Conservation (phyloP, 2,329 filamentous ascomycete species). For the Hypoxylon sp. region DNA sequence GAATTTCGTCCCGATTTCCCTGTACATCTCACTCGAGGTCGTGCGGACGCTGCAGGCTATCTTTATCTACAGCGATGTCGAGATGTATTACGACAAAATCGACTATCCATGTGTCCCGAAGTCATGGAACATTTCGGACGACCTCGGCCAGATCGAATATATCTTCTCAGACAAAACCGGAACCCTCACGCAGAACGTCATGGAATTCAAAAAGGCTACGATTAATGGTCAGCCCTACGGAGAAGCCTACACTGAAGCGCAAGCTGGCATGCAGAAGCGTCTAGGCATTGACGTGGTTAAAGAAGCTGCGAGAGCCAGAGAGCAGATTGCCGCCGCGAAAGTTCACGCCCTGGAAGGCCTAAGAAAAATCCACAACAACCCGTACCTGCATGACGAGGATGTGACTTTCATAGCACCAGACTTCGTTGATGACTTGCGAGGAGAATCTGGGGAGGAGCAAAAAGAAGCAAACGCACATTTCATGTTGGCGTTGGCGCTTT, state of each 20-base stretch:
- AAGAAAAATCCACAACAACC: slow-evolving; percentile 85
- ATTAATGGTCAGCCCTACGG: slow-evolving; percentile 97
- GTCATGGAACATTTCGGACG: slow-evolving; percentile 99
- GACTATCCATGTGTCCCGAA: slow-evolving; percentile 97
- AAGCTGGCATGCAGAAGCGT: slow-evolving; percentile 94
- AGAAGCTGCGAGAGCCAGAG: slow-evolving; percentile 77
- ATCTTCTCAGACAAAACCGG: slow-evolving; percentile 98
- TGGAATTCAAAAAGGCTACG: slow-evolving; percentile 99
- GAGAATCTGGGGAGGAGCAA: slow-evolving; percentile 82
- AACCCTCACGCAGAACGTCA: slow-evolving; percentile 90
- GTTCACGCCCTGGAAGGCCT: slow-evolving; percentile 78
- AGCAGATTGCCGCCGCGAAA: slow-evolving; percentile 84
- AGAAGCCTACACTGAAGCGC: slow-evolving; percentile 97
- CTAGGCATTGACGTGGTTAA: slow-evolving; percentile 88
- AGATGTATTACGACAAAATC: slow-evolving; percentile 97
- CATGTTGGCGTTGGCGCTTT: slow-evolving; percentile 95
- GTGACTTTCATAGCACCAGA: slow-evolving; percentile 93
- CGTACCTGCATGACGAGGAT: slow-evolving; percentile 89
- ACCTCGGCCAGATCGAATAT: slow-evolving; percentile 97
- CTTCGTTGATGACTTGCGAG: slow-evolving; percentile 85
- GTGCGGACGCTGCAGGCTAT: slow-evolving; percentile 92
- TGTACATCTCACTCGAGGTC: slow-evolving; percentile 97
- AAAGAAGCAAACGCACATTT: slow-evolving; percentile 85
- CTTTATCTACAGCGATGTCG: slow-evolving; percentile 96
- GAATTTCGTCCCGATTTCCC: slow-evolving; percentile 97